phyloP scores from a whole-genome alignment of 495 filamentous ascomycete species.

The Annulohypoxylon bovei region DNA sequence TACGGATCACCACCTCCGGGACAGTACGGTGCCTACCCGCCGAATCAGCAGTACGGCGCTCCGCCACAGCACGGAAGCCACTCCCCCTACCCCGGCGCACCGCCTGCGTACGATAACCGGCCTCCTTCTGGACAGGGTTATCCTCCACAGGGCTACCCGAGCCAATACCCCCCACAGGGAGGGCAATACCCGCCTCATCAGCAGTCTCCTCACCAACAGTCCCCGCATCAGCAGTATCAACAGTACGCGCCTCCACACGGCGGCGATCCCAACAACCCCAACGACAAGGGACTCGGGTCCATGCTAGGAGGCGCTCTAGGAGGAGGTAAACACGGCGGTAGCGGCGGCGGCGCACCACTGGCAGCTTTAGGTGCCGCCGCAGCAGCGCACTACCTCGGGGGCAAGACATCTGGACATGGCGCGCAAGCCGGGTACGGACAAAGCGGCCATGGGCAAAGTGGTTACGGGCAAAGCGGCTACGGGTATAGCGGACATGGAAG shows the following conservation, averaged over 20 bases:
- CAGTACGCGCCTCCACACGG: conserved; percentile 35
- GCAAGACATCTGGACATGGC: conserved; percentile 18
- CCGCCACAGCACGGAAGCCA: conserved; percentile 31
- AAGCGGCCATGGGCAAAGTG: background rate
- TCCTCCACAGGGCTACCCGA: conserved; percentile 40
- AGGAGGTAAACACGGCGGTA: conserved; percentile 21
- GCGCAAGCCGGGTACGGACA: background rate
- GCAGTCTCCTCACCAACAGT: conserved; percentile 25
- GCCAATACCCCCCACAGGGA: conserved; percentile 33
- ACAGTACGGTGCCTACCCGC: conserved; percentile 41
- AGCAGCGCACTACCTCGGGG: conserved; percentile 30
- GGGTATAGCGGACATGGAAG: no score
- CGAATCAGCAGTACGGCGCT: conserved; percentile 34
- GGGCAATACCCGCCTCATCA: conserved; percentile 36
- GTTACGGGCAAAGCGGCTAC: conserved; percentile 12
- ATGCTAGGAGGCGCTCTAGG: conserved; percentile 30
- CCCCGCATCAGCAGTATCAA: conserved; percentile 17
- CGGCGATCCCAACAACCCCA: conserved; percentile 18
- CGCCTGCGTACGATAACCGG: conserved; percentile 33
- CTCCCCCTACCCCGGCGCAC: conserved; percentile 38
- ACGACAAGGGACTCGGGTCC: conserved; percentile 42
- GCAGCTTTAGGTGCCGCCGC: conserved; percentile 38
- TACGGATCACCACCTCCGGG: conserved; percentile 40
- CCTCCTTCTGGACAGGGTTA: conserved; percentile 35
- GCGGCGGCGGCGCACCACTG: conserved; percentile 15